Conservation (phyloP, 176 grass and related monocot genomes). For the Oryza rufipogon region DNA sequence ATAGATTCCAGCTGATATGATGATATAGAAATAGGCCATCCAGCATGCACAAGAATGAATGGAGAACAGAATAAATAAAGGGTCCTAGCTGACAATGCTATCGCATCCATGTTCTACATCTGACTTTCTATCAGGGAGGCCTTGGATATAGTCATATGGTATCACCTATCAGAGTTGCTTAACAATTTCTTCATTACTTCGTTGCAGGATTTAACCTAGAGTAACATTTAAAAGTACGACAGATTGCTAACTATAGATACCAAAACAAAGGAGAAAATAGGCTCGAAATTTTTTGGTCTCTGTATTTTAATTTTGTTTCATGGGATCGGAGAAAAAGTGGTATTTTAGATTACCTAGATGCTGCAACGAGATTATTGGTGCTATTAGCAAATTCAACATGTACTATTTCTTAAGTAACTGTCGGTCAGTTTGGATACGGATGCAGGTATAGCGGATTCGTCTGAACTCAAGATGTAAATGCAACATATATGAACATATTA, state of each 20-base stretch:
- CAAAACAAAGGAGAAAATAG: neutral
- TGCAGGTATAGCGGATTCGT: neutral
- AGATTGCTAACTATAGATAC: neutral
- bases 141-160: conserved; percentile 19
- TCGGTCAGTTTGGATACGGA: neutral
- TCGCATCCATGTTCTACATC: conserved; percentile 43
- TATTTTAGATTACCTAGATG: neutral
- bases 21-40: neutral
- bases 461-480: neutral
- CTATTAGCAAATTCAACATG: too few relatives aligned
- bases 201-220: neutral
- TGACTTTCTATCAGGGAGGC: conserved; percentile 39
- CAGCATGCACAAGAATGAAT: neutral
- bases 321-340: neutral
- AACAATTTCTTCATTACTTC: neutral
- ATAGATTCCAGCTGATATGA: neutral
- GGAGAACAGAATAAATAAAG: conserved; percentile 21
- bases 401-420: neutral
- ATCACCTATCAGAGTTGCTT: neutral
- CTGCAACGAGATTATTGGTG: neutral
- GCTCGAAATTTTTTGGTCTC: neutral
- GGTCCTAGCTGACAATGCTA: conserved; percentile 24
- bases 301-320: neutral
- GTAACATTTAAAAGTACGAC: neutral
- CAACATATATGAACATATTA: neutral